phyloP scores from a whole-genome alignment of 2,329 filamentous ascomycete genomes.

The Aureobasidium sp. region DNA sequence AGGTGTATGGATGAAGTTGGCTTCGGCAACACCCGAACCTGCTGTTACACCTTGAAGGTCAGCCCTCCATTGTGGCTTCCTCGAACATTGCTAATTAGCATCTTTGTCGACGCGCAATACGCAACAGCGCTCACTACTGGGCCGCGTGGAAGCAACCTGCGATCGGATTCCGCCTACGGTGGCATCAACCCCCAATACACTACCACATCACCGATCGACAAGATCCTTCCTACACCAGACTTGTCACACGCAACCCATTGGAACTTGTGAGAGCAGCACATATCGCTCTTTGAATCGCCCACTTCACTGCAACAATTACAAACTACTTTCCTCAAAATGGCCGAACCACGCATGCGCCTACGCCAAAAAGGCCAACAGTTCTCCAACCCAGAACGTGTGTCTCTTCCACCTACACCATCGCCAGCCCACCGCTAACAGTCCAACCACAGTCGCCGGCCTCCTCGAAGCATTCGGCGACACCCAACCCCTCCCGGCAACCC shows the following conservation, averaged over 20 bases:
- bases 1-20: neutral
- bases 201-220: neutral
- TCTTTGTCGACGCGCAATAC: neutral
- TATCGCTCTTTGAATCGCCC: neutral
- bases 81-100: neutral
- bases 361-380: slow-evolving; percentile 44
- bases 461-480: slow-evolving; percentile 65
- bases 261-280: neutral
- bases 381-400: slow-evolving; percentile 35
- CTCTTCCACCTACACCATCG: slow-evolving; percentile 2
- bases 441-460: slow-evolving; percentile 35
- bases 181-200: neutral
- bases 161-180: neutral
- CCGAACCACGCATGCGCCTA: slow-evolving; percentile 42
- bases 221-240: neutral
- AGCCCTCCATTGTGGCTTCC: neutral
- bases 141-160: neutral
- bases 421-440: slow-evolving; percentile 19
- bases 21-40: neutral
- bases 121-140: neutral
- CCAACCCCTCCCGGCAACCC: slow-evolving; percentile 71
- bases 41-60: neutral
- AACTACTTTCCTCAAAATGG: slow-evolving; percentile 28
- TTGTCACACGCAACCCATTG: neutral
- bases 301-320: neutral